A percentile compares a stretch with the other conserved stretches of the same genome.
Conservation (phyloP, 2,329 filamentous ascomycete genomes). For the Fusarium sarcochroum region DNA sequence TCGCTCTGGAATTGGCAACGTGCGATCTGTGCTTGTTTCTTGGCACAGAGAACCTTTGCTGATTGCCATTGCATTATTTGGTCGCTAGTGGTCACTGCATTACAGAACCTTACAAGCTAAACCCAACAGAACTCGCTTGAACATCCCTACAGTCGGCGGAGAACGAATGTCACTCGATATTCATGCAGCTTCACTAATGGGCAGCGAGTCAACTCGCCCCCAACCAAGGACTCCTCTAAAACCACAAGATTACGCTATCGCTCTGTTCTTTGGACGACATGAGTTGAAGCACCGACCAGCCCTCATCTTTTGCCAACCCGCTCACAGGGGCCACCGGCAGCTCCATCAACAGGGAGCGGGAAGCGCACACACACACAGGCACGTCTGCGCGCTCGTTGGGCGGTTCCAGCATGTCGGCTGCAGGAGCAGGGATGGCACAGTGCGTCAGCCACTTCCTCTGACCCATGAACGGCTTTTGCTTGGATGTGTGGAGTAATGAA, state of each 20-base stretch:
- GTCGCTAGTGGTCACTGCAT: conserved; percentile 1
- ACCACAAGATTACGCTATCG: conserved; percentile 22
- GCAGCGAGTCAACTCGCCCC: not conserved
- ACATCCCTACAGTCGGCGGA: not conserved
- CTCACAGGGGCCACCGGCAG: conserved; percentile 25
- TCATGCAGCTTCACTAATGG: not conserved
- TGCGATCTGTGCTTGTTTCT: conserved; percentile 5
- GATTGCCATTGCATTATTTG: not conserved
- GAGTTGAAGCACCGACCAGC: conserved; percentile 17
- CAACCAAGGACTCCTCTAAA: not conserved
- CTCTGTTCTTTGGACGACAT: conserved; percentile 18
- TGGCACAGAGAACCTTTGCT: conserved; percentile 1
- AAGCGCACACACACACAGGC: conserved; percentile 46
- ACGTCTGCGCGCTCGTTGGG: conserved; percentile 37
- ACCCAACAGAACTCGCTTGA: not conserved
- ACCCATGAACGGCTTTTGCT: conserved; percentile 37
- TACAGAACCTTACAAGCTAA: conserved; percentile 4
- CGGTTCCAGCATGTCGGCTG: conserved; percentile 33
- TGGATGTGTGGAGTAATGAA: conserved; percentile 20
- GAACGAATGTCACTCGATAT: not conserved
- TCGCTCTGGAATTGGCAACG: not conserved
- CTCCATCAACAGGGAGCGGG: conserved; percentile 48
- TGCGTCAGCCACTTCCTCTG: conserved; percentile 32
- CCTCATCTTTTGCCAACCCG: conserved; percentile 17
- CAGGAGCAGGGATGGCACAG: conserved; percentile 39